phyloP scores from a whole-genome alignment of 2,329 filamentous ascomycete genomes.

The Drechslerella coelobrocha region DNA sequence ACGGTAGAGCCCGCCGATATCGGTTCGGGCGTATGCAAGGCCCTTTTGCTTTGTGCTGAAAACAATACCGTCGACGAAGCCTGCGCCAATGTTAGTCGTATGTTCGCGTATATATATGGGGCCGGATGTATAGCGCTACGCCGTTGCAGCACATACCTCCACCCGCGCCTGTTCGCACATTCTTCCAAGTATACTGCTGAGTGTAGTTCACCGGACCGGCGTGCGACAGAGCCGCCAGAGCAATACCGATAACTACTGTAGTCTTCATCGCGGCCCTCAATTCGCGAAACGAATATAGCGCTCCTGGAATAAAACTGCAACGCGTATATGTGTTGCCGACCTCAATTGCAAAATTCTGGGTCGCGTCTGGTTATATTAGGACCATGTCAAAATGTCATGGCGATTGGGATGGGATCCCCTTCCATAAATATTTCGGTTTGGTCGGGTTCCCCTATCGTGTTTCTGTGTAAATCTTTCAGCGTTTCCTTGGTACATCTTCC shows the following conservation, averaged over 20 bases:
- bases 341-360: not conserved
- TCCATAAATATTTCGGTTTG: conserved; percentile 11
- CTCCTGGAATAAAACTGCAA: not conserved
- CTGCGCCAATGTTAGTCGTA: conserved; percentile 3
- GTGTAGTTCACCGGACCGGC: conserved; percentile 45
- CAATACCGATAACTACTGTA: conserved; percentile 13
- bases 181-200: conserved; percentile 60
- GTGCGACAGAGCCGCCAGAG: conserved; percentile 25
- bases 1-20: conserved; percentile 67
- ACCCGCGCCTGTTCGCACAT: conserved; percentile 65
- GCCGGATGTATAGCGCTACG: not conserved
- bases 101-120: too few relatives aligned
- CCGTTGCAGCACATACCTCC: conserved; percentile 57
- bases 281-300: not conserved
- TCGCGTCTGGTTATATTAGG: not conserved
- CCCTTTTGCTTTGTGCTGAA: conserved; percentile 63
- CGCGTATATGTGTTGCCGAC: not conserved
- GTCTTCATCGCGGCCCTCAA: conserved; percentile 34
- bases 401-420: conserved; percentile 7
- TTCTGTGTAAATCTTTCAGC: too few relatives aligned
- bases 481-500: not conserved
- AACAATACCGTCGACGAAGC: conserved; percentile 66
- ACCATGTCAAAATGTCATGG: not conserved
- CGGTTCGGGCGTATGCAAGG: conserved; percentile 65
- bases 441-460: too few relatives aligned